Percentiles rank a stretch among this genome's conserved stretches.
These are phyloP conservation scores for Scheffersomyces parashehatae DNA, from an alignment of 1,139 yeast species.

Conservation along the genomic window DNA sequence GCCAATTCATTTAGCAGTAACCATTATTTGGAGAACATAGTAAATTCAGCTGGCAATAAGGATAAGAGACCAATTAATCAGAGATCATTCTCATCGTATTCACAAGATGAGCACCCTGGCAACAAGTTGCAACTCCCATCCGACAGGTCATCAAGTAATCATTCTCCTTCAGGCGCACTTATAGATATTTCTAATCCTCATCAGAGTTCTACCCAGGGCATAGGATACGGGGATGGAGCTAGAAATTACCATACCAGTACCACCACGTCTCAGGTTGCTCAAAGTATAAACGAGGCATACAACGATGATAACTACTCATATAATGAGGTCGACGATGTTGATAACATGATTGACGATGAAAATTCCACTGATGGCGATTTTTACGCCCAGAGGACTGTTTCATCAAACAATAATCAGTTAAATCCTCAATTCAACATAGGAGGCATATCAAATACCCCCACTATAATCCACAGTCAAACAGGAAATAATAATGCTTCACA, in stretches of 20 bases:
- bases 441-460: neutral
- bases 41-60: conserved; percentile 10
- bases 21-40: conserved; percentile 18
- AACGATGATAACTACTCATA: conserved; percentile 24
- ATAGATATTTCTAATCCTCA: conserved; percentile 1
- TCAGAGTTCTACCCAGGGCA: conserved; percentile 3
- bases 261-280: conserved; percentile 11
- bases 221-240: conserved; percentile 9
- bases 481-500: neutral
- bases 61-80: conserved; percentile 13
- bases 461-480: neutral
- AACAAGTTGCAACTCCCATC: conserved; percentile 1
- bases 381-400: conserved; percentile 9
- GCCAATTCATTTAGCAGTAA: conserved; percentile 24
- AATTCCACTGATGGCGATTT: conserved; percentile 33
- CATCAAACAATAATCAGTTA: neutral
- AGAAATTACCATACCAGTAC: conserved; percentile 4
- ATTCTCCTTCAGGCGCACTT: conserved; percentile 6
- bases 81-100: conserved; percentile 15
- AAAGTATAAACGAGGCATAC: conserved; percentile 15
- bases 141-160: conserved; percentile 7
- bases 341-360: conserved; percentile 31
- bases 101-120: conserved; percentile 8
- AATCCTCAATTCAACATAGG: neutral
- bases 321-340: conserved; percentile 30